These are phyloP conservation scores for Rosa rugosa DNA, from an alignment of 306 rosid species.

Conservation along the genomic window DNA sequence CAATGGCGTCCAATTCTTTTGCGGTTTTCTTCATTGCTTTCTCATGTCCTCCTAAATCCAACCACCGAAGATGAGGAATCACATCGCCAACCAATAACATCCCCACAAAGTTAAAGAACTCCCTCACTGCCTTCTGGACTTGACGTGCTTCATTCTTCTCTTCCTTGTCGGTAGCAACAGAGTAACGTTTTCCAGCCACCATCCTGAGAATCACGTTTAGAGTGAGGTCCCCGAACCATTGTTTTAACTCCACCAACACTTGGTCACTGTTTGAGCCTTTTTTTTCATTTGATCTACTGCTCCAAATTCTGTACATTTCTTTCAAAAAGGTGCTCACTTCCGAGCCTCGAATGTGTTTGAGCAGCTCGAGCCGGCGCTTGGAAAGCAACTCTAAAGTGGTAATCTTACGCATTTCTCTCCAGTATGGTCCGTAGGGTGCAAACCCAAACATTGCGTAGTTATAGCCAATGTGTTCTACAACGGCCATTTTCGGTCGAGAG, in stretches of 20 bases:
- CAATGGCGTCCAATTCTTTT: constrained; percentile 1
- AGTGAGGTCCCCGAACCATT: constrained; percentile 10
- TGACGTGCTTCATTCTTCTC: neutral
- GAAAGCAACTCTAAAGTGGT: too few species aligned
- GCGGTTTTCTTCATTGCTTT: constrained; percentile 26
- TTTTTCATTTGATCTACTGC: neutral
- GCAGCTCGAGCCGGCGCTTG: too few species aligned
- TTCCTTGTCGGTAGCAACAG: neutral
- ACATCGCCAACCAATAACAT: constrained; percentile 6
- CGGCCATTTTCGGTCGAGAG: constrained; percentile 23
- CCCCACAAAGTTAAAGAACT: constrained; percentile 2
- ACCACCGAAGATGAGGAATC: constrained; percentile 25
- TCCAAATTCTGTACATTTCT: too few species aligned
- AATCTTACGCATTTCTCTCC: constrained; percentile 15
- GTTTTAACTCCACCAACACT: neutral
- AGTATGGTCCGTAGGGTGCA: constrained; percentile 17
- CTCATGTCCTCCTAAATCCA: constrained; percentile 39
- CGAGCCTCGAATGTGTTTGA: too few species aligned
- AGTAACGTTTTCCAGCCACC: constrained; percentile 16
- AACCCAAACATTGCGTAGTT: constrained; percentile 32
- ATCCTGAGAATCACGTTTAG: constrained; percentile 20
- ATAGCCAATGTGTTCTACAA: constrained; percentile 16
- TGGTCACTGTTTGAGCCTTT: neutral
- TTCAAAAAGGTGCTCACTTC: too few species aligned
- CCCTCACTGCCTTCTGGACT: neutral